These are phyloP conservation scores for Suillus subalutaceus DNA, from an alignment of 768 basidiomycete species.

Conservation along the genomic window DNA sequence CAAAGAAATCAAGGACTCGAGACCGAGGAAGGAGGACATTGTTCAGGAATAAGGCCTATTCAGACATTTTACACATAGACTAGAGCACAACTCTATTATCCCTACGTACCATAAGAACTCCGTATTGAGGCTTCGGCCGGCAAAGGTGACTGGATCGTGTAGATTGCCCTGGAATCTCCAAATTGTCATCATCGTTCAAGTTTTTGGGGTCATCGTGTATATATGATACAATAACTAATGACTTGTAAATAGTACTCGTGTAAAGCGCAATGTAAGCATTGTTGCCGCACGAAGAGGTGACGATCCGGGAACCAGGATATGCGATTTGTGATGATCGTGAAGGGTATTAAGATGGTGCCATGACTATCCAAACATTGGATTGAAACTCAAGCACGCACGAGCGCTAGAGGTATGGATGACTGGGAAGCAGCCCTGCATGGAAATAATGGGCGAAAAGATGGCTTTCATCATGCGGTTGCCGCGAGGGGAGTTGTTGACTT, in stretches of 20 bases:
- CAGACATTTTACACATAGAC: conserved; percentile 14
- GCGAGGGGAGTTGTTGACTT: conserved; percentile 11
- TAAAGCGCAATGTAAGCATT: neutral
- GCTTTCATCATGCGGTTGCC: neutral
- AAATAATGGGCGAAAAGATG: neutral
- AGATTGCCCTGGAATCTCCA: neutral
- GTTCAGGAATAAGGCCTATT: conserved; percentile 61
- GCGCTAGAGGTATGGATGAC: neutral
- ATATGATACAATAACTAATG: neutral
- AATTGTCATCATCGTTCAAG: neutral
- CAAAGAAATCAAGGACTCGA: conserved; percentile 75
- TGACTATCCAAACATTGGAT: neutral
- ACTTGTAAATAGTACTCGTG: neutral
- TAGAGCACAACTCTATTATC: conserved; percentile 15
- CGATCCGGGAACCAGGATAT: neutral
- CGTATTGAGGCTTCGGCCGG: neutral
- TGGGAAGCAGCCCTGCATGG: neutral
- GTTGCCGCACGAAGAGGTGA: too few species aligned
- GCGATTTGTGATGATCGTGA: neutral
- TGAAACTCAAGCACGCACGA: neutral
- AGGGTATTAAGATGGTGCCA: conserved; percentile 1
- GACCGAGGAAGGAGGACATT: conserved; percentile 95
- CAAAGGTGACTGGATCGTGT: neutral
- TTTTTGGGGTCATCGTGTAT: neutral
- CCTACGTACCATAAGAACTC: neutral